Percentiles rank a stretch among this genome's conserved stretches.
Evolutionary conservation across 305 asterid species (phyloP).

Genomic region (Fraxinus floribunda): DNA sequence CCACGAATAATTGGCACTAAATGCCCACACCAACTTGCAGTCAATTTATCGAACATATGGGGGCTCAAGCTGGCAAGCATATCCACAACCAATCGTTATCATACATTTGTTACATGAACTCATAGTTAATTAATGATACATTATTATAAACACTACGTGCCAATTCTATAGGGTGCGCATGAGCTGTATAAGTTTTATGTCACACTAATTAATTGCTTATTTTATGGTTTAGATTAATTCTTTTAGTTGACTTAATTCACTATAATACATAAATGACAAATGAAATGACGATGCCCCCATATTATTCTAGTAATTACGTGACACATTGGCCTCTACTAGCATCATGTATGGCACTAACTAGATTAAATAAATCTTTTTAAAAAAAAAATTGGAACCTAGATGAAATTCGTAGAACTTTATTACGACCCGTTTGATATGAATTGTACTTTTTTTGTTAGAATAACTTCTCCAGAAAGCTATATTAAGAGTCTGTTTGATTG

Average conservation of each 20-base stretch:
- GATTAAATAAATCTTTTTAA: neutral
- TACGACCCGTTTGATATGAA: too few relatives aligned
- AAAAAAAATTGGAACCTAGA: too few relatives aligned
- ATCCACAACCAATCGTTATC: neutral
- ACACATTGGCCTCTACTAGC: constrained; percentile 2
- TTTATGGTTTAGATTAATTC: neutral
- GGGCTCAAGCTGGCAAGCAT: neutral
- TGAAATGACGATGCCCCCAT: neutral
- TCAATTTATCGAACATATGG: neutral
- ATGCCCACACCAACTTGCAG: neutral
- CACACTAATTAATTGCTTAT: neutral
- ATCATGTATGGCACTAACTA: neutral
- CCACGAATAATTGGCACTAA: neutral
- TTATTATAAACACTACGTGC: neutral
- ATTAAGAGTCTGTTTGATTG: too few relatives aligned
- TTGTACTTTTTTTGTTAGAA: too few relatives aligned
- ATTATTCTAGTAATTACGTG: neutral
- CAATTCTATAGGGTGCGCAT: neutral
- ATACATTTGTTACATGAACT: neutral
- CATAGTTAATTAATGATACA: too few relatives aligned
- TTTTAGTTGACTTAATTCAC: constrained; percentile 22
- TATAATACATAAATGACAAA: constrained; percentile 15
- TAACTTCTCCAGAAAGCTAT: too few relatives aligned
- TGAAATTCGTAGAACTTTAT: too few relatives aligned
- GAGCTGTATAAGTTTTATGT: neutral